These are phyloP conservation scores for Alternaria ethzedia DNA, from an alignment of 2,329 filamentous ascomycete genomes.

Conservation along the genomic window DNA sequence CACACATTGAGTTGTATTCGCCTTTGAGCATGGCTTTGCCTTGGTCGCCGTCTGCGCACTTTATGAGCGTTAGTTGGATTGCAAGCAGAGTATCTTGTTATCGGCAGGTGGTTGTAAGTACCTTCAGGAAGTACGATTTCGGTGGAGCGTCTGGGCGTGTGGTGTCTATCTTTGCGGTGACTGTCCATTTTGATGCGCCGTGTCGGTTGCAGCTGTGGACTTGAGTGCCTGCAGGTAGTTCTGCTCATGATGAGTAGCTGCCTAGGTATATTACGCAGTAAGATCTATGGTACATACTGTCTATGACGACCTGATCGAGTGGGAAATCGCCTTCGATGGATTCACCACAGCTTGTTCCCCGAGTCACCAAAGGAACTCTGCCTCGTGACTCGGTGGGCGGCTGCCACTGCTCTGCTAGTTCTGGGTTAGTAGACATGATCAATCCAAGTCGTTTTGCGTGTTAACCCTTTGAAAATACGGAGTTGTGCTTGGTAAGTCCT, in stretches of 20 bases:
- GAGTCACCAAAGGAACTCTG: background rate
- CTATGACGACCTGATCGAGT: background rate
- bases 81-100: background rate
- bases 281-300: background rate
- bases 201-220: background rate
- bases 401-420: background rate
- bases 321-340: background rate
- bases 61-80: background rate
- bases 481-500: background rate
- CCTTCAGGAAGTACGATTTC: background rate
- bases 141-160: rapidly evolving
- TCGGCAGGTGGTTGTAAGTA: background rate
- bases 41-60: background rate
- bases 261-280: background rate
- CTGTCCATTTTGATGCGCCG: background rate
- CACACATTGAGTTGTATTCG: background rate
- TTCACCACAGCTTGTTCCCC: background rate
- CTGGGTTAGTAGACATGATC: background rate
- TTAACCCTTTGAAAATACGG: background rate
- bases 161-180: background rate
- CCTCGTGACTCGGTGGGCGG: background rate
- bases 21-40: background rate
- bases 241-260: background rate
- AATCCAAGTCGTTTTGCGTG: background rate
- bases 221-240: background rate